Evolutionary conservation across 768 basidiomycete species (phyloP).

Genomic region (Russula sp.): DNA sequence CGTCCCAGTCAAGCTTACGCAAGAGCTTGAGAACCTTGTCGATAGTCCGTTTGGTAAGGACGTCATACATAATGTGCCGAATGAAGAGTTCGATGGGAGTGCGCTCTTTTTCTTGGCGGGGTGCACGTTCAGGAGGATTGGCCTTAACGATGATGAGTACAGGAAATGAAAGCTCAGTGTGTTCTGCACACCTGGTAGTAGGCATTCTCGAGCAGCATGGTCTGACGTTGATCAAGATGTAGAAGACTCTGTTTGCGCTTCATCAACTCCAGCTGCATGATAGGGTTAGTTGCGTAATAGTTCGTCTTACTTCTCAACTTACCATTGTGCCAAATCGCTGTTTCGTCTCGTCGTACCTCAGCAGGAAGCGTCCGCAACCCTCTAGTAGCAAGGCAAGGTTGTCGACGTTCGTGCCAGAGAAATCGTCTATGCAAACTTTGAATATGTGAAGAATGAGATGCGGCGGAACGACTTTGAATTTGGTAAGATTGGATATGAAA

Average conservation of each 20-base stretch:
- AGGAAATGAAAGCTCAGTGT: neutral
- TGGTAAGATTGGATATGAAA: constrained; percentile 89
- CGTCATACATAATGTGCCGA: constrained; percentile 89
- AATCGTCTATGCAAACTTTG: constrained; percentile 96
- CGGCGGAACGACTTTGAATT: constrained; percentile 84
- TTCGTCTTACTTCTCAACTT: constrained; percentile 13
- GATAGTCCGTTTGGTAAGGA: constrained; percentile 86
- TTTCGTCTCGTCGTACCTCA: constrained; percentile 81
- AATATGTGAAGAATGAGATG: constrained; percentile 93
- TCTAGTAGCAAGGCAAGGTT: constrained; percentile 88
- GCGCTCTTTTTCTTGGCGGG: constrained; percentile 78
- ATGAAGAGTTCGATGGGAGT: constrained; percentile 89
- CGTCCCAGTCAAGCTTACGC: constrained; percentile 96
- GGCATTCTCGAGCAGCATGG: constrained; percentile 89
- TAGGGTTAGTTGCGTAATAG: neutral
- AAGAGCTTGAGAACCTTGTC: constrained; percentile 93
- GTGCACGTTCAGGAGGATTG: constrained; percentile 92
- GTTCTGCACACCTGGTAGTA: constrained; percentile 75
- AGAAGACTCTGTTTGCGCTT: constrained; percentile 88
- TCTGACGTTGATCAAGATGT: constrained; percentile 87
- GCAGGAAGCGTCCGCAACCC: constrained; percentile 86
- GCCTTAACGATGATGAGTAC: constrained; percentile 46
- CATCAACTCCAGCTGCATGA: constrained; percentile 78
- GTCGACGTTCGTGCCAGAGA: constrained; percentile 87
- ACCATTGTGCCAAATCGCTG: constrained; percentile 89